Evolutionary conservation across 2,329 filamentous ascomycete genomes (phyloP).

Genomic region (Fusarium citri): DNA sequence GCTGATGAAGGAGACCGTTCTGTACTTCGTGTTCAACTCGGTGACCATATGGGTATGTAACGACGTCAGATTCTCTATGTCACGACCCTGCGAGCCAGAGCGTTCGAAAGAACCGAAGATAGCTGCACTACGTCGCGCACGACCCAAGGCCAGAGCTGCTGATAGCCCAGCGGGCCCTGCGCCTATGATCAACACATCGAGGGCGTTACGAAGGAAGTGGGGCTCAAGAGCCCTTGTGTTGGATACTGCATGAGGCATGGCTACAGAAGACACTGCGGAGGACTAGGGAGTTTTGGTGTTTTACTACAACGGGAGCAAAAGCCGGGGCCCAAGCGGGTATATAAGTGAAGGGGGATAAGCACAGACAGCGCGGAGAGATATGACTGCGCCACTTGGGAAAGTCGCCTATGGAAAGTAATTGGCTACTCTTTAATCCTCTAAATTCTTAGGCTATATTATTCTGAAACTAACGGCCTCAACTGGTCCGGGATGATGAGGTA

Average conservation of each 20-base stretch:
- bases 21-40: neutral
- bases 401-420: neutral
- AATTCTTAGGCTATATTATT: neutral
- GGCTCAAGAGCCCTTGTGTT: neutral
- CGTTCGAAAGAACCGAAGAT: neutral
- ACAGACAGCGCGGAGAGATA: neutral
- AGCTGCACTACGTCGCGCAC: neutral
- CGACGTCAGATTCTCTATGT: accelerated
- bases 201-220: conserved; percentile 18
- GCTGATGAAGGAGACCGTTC: neutral
- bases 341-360: neutral
- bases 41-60: neutral
- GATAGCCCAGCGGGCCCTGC: neutral
- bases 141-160: neutral
- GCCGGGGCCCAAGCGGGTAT: neutral
- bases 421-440: neutral
- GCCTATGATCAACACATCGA: conserved; percentile 10
- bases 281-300: too few species aligned
- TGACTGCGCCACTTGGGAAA: neutral
- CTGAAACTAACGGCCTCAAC: neutral
- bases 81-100: accelerated
- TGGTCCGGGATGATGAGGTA: neutral
- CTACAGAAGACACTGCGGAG: accelerated
- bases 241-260: neutral
- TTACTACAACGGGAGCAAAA: neutral